Evolutionary conservation across 2,329 filamentous ascomycete species (phyloP), one percentile per base, ranked within the genome.

Genomic region (Talaromyces sp.): DNA sequence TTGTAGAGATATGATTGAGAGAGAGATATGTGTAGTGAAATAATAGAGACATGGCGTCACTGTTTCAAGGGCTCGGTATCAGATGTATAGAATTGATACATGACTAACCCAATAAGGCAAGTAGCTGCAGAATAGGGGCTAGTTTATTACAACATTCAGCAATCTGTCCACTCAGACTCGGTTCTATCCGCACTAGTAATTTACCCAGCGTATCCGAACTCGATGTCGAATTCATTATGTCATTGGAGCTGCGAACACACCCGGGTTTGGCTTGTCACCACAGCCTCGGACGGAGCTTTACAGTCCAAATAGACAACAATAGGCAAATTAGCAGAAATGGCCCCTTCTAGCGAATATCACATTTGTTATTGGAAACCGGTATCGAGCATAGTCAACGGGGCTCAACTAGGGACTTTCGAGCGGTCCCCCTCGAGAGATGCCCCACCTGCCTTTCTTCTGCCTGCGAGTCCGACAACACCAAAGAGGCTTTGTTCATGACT

Each of bases 201-300:
- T 53, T 53, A 53, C 30, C 28, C 14, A n/a, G 28, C 31, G 30
- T 53, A 30, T 53, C 50, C 14, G 16, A 27, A 0, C 3, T 16
- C 50, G 30, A 53, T 53, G 50, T 53, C 50, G 50, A 53, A n/a
- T 53, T 53, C 27, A 53, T 53, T 53, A 53, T 53, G 50, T 53
- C 50, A 53, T 53, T 53, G 50, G 50, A 53, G 50, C 50, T 53
- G 50, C 50, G 14, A 53, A 31, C 50, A 6, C 7, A 27, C 9
- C 18, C 36, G 36, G 16, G 16, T 16, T 47, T 12, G 23, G 23
- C 7, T 47, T 9, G 7, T 47, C 18, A 47, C n/a, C 10, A 27
- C 44, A 10, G n/a, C 8, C 10, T 47, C 9, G 42, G 5, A 18
- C 7, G 9, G n/a, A 47, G 42, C 10, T 2, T 9, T 23, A 27